Conservation (phyloP, 148 eudicot genomes). For the Rhododendron henanense region DNA sequence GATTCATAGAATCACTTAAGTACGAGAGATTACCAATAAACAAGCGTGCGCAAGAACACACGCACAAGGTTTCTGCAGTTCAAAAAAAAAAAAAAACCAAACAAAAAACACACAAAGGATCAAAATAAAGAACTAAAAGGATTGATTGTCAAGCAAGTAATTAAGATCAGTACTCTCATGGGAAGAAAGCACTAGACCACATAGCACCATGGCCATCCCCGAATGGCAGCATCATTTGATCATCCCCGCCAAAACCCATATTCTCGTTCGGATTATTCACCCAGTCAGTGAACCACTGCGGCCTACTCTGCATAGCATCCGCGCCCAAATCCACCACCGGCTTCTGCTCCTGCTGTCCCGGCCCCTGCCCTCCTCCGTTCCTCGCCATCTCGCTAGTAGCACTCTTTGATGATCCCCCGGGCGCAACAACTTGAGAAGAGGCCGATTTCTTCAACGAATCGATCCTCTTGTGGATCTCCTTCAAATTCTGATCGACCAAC, state of each 20-base stretch:
- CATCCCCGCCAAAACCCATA: constrained; percentile 25
- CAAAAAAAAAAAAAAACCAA: background rate
- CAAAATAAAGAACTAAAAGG: background rate
- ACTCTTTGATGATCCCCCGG: background rate
- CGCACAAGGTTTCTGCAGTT: background rate
- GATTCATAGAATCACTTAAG: background rate
- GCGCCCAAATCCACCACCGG: constrained; percentile 3
- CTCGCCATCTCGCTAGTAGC: background rate
- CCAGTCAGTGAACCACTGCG: constrained; percentile 32
- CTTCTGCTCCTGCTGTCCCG: constrained; percentile 20
- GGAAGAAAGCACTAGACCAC: constrained; percentile 33
- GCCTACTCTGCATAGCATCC: constrained; percentile 18
- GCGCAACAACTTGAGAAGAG: background rate
- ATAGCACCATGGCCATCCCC: constrained; percentile 21
- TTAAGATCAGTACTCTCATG: background rate
- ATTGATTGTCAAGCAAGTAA: background rate
- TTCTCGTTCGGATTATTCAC: constrained; percentile 24
- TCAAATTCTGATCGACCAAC: constrained; percentile 32
- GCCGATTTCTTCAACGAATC: constrained; percentile 11
- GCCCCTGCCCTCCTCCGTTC: background rate
- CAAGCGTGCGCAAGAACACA: background rate
- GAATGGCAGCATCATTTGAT: constrained; percentile 23
- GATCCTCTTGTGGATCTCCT: constrained; percentile 25
- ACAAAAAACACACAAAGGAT: background rate
- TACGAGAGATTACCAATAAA: background rate